phyloP scores from a whole-genome alignment of 179 eudicot species.

The Carnegiea gigantea region DNA sequence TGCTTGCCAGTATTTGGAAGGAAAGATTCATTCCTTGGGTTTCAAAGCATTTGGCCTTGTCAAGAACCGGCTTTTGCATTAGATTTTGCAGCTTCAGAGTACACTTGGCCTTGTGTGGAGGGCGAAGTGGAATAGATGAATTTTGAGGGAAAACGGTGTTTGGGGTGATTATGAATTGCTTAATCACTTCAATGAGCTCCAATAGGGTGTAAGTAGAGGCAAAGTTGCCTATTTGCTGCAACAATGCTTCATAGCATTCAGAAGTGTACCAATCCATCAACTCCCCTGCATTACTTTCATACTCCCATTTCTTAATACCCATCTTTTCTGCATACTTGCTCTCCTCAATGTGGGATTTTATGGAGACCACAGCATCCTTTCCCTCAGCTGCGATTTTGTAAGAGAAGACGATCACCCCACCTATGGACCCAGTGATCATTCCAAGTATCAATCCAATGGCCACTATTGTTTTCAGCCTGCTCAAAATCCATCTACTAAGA shows the following conservation, averaged over 20 bases:
- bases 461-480: conserved; percentile 32
- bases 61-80: conserved; percentile 24
- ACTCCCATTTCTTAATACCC: conserved; percentile 27
- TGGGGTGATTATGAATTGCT: conserved; percentile 30
- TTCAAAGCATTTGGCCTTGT: conserved; percentile 32
- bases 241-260: conserved; percentile 34
- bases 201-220: conserved; percentile 29
- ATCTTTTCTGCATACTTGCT: conserved; percentile 30
- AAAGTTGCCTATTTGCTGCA: conserved; percentile 27
- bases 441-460: conserved; percentile 32
- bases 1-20: conserved; percentile 25
- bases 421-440: conserved; percentile 29
- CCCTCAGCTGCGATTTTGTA: conserved; percentile 36
- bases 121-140: conserved; percentile 4
- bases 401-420: conserved; percentile 29
- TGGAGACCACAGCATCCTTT: conserved; percentile 34
- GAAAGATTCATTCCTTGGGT: conserved; percentile 32
- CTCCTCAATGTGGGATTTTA: conserved; percentile 31
- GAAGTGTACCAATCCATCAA: conserved; percentile 35
- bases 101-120: conserved; percentile 22
- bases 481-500: conserved; percentile 22
- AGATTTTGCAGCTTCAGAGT: conserved; percentile 23
- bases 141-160: conserved; percentile 17
- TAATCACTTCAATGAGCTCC: conserved; percentile 23
- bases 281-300: conserved; percentile 28